A percentile compares a stretch with the other conserved stretches of the same genome.
Evolutionary conservation across 768 basidiomycete genomes (phyloP).

Genomic region (Termitomyces bulborhizus): DNA sequence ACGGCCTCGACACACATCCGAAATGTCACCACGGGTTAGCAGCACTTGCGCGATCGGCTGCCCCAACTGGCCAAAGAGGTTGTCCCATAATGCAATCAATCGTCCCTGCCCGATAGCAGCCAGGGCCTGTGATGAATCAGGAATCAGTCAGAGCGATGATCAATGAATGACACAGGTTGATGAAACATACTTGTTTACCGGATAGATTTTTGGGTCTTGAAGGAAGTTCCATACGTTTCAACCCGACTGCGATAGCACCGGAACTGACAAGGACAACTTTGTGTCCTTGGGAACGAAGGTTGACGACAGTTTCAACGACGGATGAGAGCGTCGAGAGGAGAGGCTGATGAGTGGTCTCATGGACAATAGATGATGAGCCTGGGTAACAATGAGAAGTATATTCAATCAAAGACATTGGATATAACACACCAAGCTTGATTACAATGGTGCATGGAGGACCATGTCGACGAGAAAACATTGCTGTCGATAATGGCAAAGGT

Average conservation of each 20-base stretch:
- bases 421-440: conserved; percentile 69
- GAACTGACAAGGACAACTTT: conserved; percentile 94
- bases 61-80: conserved; percentile 88
- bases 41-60: conserved; percentile 96
- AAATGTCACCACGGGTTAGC: conserved; percentile 92
- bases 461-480: conserved; percentile 19
- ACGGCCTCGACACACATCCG: conserved; percentile 60
- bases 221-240: conserved; percentile 84
- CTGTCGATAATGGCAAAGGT: not conserved
- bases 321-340: conserved; percentile 87
- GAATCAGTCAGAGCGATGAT: not conserved
- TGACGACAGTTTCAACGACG: conserved; percentile 84
- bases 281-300: conserved; percentile 76
- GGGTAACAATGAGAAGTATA: not conserved
- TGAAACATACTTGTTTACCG: conserved; percentile 75
- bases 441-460: conserved; percentile 60
- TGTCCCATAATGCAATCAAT: conserved; percentile 95
- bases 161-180: not conserved
- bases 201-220: conserved; percentile 78
- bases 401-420: not conserved
- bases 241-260: conserved; percentile 94
- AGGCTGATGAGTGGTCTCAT: conserved; percentile 89
- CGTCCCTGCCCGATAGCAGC: conserved; percentile 97
- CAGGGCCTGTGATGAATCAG: conserved; percentile 55
- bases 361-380: conserved; percentile 97